These are phyloP conservation scores for Incumbomyces delicatus DNA, from an alignment of 2,329 filamentous ascomycete species.

Conservation along the genomic window DNA sequence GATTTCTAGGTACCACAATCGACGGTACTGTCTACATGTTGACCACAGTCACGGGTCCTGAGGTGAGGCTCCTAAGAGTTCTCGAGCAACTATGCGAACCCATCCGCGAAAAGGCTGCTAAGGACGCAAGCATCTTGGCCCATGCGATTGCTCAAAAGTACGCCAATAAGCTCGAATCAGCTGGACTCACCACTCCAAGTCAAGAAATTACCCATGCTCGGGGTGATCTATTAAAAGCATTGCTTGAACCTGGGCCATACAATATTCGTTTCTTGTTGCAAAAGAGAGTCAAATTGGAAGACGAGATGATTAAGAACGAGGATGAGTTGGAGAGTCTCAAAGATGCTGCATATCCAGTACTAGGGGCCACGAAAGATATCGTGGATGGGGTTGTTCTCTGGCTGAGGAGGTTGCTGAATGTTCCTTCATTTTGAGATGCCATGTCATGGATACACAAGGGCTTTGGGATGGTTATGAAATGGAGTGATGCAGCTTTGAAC, in stretches of 20 bases:
- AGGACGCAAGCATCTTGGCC: slow-evolving; percentile 7
- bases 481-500: neutral
- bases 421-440: slow-evolving; percentile 4
- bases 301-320: slow-evolving; percentile 9
- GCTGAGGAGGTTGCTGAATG: slow-evolving; percentile 15
- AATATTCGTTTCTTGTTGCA: slow-evolving; percentile 13
- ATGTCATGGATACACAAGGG: no score
- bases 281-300: slow-evolving; percentile 5
- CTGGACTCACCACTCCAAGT: neutral
- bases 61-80: slow-evolving; percentile 61
- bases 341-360: slow-evolving; percentile 5
- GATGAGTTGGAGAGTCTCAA: slow-evolving; percentile 1
- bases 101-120: slow-evolving; percentile 23
- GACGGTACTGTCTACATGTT: slow-evolving; percentile 64
- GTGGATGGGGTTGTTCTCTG: slow-evolving; percentile 14
- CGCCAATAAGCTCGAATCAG: neutral
- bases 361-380: slow-evolving; percentile 10
- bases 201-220: slow-evolving; percentile 15
- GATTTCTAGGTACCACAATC: slow-evolving; percentile 55
- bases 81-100: slow-evolving; percentile 58
- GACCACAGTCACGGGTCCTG: slow-evolving; percentile 50
- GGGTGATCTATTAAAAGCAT: slow-evolving; percentile 10
- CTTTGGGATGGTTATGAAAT: neutral
- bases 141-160: slow-evolving; percentile 1
- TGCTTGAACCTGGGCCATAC: slow-evolving; percentile 19